Percentiles rank a stretch among this genome's conserved stretches.
Evolutionary conservation across 306 rosid species (phyloP).

Genomic region (Psophocarpus tetragonolobus): DNA sequence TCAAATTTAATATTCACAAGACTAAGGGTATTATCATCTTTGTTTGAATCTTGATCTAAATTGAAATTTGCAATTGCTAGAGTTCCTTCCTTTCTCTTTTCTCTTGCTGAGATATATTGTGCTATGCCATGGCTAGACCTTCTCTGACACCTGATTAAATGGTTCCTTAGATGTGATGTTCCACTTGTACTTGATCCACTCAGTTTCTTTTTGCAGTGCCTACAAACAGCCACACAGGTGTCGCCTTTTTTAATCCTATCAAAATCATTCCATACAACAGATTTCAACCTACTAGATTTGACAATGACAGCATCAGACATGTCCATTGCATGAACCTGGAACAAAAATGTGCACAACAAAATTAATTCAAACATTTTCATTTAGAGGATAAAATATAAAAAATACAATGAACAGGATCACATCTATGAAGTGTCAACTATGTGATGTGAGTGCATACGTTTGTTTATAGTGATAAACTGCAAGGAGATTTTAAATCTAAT

Average conservation of each 20-base stretch:
- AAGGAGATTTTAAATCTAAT: neutral
- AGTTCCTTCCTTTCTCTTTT: constrained; percentile 81
- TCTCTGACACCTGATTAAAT: constrained; percentile 92
- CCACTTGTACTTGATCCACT: constrained; percentile 99
- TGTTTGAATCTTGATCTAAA: constrained; percentile 71
- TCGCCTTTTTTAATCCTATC: constrained; percentile 96
- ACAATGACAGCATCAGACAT: constrained; percentile 85
- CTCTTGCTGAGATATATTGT: constrained; percentile 68
- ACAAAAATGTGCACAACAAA: constrained; percentile 37
- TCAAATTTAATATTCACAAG: constrained; percentile 87
- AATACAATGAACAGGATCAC: constrained; percentile 3
- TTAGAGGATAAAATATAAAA: neutral
- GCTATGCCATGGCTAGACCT: constrained; percentile 69
- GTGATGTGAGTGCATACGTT: neutral
- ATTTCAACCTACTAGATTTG: constrained; percentile 89
- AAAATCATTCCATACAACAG: constrained; percentile 98
- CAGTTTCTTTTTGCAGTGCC: constrained; percentile 96
- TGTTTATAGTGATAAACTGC: neutral
- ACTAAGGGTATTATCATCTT: constrained; percentile 69
- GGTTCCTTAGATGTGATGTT: constrained; percentile 98
- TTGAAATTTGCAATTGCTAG: constrained; percentile 66
- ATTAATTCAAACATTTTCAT: neutral
- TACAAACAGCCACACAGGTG: constrained; percentile 84
- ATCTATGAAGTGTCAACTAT: neutral
- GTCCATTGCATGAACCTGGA: constrained; percentile 75